Evolutionary conservation across 371 early-diverging fungal species (phyloP).

Genomic region (Mucor circinelloides): DNA sequence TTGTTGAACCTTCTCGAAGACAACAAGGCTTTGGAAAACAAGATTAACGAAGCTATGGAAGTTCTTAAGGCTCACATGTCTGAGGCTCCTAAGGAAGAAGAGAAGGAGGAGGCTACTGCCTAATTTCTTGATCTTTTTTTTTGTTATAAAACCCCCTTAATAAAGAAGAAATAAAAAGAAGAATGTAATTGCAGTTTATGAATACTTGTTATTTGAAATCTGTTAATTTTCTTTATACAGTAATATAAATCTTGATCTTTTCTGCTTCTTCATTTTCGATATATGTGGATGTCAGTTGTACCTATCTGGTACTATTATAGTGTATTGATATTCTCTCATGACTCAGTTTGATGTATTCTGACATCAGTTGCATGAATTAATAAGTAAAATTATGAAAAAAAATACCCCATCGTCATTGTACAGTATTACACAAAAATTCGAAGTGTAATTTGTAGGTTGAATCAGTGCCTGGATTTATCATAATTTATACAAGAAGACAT

Average conservation of each 20-base stretch:
- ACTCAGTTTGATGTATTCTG: too few relatives aligned
- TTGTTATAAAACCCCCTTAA: conserved; percentile 4
- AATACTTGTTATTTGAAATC: not conserved
- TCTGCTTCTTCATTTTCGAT: not conserved
- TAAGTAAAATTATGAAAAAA: too few relatives aligned
- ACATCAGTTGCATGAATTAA: not conserved
- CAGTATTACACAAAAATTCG: too few relatives aligned
- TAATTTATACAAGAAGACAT: too few relatives aligned
- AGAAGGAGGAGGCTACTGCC: conserved; percentile 14
- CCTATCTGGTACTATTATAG: too few relatives aligned
- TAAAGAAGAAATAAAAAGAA: conserved; percentile 14
- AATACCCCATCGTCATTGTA: too few relatives aligned
- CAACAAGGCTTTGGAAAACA: conserved; percentile 66
- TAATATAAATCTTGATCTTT: not conserved
- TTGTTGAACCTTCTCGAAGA: conserved; percentile 87
- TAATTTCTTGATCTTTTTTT: conserved; percentile 13
- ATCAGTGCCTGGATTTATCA: too few relatives aligned
- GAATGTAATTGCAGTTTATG: not conserved
- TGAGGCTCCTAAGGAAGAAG: conserved; percentile 24
- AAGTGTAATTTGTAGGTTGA: too few relatives aligned
- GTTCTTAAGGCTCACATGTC: conserved; percentile 66
- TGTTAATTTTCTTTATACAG: not conserved
- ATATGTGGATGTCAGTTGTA: too few relatives aligned
- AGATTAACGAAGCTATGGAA: conserved; percentile 88
- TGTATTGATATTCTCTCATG: too few relatives aligned